phyloP scores from a whole-genome alignment of 306 rosid species.

The Cicer cuneatum region DNA sequence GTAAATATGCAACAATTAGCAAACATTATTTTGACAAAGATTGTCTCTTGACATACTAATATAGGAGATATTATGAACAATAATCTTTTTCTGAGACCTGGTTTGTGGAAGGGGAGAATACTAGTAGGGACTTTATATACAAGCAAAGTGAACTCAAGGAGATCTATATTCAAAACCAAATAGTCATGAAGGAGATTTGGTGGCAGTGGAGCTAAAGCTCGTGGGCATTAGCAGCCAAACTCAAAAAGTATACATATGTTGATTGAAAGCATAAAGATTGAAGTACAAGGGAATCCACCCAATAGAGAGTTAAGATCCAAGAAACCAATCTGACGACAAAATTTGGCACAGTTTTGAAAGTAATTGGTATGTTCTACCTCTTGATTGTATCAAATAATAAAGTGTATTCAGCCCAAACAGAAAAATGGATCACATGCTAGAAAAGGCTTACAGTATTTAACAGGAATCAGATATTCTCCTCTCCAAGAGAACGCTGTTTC shows the following conservation, averaged over 20 bases:
- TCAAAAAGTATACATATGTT: background rate
- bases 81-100: too few relatives aligned
- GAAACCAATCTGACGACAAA: background rate
- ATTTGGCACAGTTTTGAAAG: background rate
- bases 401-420: background rate
- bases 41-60: too few relatives aligned
- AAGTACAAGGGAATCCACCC: background rate
- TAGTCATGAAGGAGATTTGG: too few relatives aligned
- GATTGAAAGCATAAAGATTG: background rate
- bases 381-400: background rate
- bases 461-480: background rate
- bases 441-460: slow-evolving; percentile 8
- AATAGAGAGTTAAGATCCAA: background rate
- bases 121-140: too few relatives aligned
- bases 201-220: background rate
- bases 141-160: too few relatives aligned
- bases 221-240: background rate
- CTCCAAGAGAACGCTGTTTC: background rate
- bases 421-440: background rate
- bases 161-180: too few relatives aligned
- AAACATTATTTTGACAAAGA: too few relatives aligned
- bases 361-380: slow-evolving; percentile 2
- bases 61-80: too few relatives aligned
- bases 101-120: too few relatives aligned
- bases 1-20: too few relatives aligned